Conservation (phyloP, 2,329 filamentous ascomycete genomes). For the Aspergillus awamori region DNA sequence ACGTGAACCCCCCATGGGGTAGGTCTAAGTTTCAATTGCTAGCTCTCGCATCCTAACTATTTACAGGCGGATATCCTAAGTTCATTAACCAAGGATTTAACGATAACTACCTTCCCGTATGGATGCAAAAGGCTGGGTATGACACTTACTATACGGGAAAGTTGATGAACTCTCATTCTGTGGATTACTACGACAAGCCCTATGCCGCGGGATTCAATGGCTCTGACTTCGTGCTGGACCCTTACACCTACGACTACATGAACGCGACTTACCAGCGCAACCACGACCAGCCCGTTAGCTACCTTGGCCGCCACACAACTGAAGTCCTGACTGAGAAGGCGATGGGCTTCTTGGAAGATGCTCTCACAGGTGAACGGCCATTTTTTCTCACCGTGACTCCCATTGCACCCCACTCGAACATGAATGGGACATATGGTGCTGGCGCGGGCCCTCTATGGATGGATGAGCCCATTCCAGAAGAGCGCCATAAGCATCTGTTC, state of each 20-base stretch:
- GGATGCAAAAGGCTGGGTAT: constrained; percentile 70
- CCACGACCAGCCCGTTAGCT: constrained; percentile 54
- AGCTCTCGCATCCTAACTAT: background rate
- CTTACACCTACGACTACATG: constrained; percentile 67
- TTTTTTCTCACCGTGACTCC: constrained; percentile 71
- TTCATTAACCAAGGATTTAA: constrained; percentile 68
- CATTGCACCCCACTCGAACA: constrained; percentile 66
- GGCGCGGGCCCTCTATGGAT: background rate
- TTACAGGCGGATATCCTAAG: constrained; percentile 59
- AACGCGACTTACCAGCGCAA: constrained; percentile 66
- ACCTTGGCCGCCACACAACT: constrained; percentile 57
- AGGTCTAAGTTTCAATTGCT: constrained; percentile 11
- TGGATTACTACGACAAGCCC: constrained; percentile 63
- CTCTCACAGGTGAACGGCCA: constrained; percentile 56
- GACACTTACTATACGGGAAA: constrained; percentile 70
- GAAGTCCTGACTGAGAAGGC: constrained; percentile 63
- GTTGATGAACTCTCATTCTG: constrained; percentile 66
- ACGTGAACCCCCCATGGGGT: constrained; percentile 58
- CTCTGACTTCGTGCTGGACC: constrained; percentile 65
- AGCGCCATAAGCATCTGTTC: constrained; percentile 63
- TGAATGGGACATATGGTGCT: constrained; percentile 29
- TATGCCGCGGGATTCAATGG: constrained; percentile 62
- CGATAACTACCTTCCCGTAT: constrained; percentile 68
- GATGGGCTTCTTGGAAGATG: constrained; percentile 64
- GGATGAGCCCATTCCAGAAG: constrained; percentile 9